Conservation (phyloP, 2,329 filamentous ascomycete genomes). For the Orbilia javanica region DNA sequence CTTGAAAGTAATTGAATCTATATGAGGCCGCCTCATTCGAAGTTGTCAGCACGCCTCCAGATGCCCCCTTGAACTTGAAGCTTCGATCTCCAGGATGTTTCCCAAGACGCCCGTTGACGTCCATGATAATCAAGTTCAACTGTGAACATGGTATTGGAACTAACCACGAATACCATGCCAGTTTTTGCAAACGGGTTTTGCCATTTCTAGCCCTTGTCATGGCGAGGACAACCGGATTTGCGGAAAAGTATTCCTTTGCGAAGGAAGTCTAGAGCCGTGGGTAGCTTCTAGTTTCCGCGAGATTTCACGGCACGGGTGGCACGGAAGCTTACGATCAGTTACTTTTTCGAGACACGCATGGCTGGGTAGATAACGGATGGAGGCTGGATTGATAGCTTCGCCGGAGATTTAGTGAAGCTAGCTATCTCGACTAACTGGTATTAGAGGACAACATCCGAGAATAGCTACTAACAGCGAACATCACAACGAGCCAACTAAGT, state of each 20-base stretch:
- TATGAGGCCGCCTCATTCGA: not conserved
- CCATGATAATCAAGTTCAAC: no score
- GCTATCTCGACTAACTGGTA: not conserved
- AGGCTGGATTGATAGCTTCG: not conserved
- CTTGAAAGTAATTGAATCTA: no score
- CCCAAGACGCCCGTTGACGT: conserved; percentile 12
- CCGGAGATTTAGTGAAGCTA: conserved; percentile 1
- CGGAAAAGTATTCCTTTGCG: not conserved
- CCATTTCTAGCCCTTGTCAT: not conserved
- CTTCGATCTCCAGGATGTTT: not conserved
- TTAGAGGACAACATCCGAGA: not conserved
- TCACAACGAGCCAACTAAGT: no score
- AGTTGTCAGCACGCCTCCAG: conserved; percentile 44
- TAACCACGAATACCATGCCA: not conserved
- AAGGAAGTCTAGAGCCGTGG: not conserved
- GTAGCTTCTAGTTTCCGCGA: not conserved
- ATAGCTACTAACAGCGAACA: not conserved
- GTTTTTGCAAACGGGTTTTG: conserved; percentile 22
- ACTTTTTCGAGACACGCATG: conserved; percentile 36
- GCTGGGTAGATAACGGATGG: not conserved
- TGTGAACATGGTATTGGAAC: conserved; percentile 34
- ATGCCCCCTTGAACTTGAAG: no score
- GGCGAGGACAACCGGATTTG: conserved; percentile 16
- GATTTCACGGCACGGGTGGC: conserved; percentile 6
- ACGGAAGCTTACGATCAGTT: conserved; percentile 13